Percentiles rank a stretch among this genome's conserved stretches.
Evolutionary conservation across 176 grass and related monocot species (phyloP).

Genomic region (Oryza meridionalis): DNA sequence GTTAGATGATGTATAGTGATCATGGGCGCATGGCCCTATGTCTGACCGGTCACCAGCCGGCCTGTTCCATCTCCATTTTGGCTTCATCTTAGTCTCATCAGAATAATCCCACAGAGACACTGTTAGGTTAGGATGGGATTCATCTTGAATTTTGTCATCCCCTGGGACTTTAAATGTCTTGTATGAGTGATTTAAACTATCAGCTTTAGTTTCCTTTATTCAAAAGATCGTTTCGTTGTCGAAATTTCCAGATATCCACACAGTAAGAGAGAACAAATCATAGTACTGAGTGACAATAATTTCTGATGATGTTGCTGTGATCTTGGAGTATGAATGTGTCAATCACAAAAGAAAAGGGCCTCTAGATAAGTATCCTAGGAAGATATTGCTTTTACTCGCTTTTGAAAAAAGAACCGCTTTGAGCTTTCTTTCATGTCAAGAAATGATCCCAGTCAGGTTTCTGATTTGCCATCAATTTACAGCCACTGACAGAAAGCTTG

Average conservation of each 20-base stretch:
- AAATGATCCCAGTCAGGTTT: constrained; percentile 33
- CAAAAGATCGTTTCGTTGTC: not conserved
- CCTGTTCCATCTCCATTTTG: constrained; percentile 33
- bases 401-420: constrained; percentile 44
- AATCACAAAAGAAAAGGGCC: constrained; percentile 26
- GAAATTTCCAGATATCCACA: not conserved
- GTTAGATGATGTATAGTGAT: constrained; percentile 31
- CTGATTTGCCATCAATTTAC: constrained; percentile 27
- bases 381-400: constrained; percentile 51
- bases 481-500: constrained; percentile 38
- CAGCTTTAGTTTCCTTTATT: not conserved
- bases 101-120: constrained; percentile 23
- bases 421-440: constrained; percentile 62
- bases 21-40: constrained; percentile 14
- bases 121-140: constrained; percentile 40
- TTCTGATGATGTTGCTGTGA: constrained; percentile 1
- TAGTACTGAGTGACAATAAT: not conserved
- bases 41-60: constrained; percentile 34
- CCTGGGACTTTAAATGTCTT: not conserved
- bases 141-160: constrained; percentile 37
- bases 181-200: constrained; percentile 21
- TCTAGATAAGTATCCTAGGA: constrained; percentile 49
- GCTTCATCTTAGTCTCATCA: constrained; percentile 18
- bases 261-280: not conserved
- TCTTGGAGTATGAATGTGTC: constrained; percentile 11